phyloP scores from a whole-genome alignment of 2,329 filamentous ascomycete species.

The Aspergillus tanneri region DNA sequence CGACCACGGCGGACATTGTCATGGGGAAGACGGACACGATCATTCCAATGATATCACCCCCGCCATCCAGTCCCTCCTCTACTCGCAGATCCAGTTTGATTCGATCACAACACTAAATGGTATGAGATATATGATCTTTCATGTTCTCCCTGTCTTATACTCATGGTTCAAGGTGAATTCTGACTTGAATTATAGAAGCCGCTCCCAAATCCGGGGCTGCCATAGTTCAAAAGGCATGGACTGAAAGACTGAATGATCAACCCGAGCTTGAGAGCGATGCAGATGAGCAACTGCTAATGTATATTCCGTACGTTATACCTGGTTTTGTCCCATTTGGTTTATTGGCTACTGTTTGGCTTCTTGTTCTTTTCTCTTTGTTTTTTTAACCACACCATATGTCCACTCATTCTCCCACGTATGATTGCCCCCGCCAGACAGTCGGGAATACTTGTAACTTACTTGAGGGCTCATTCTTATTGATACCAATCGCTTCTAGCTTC shows the following conservation, averaged over 20 bases:
- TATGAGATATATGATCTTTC: constrained; percentile 12
- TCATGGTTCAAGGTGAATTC: not conserved
- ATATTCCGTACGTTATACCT: constrained; percentile 68
- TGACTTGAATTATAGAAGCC: constrained; percentile 49
- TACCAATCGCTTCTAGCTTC: constrained; percentile 59
- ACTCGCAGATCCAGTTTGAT: constrained; percentile 88
- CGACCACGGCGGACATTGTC: constrained; percentile 46
- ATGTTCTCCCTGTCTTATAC: not conserved
- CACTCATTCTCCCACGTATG: constrained; percentile 24
- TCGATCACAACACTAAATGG: constrained; percentile 80
- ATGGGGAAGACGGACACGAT: constrained; percentile 66
- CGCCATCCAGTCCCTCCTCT: constrained; percentile 84
- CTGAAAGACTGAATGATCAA: constrained; percentile 66
- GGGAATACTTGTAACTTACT: too few species aligned
- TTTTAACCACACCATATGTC: constrained; percentile 27
- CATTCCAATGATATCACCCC: constrained; percentile 91
- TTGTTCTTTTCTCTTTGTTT: not conserved
- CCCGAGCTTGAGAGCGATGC: constrained; percentile 82
- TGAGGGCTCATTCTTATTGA: too few species aligned
- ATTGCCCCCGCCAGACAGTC: too few species aligned
- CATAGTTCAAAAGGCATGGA: constrained; percentile 89
- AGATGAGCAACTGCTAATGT: constrained; percentile 92
- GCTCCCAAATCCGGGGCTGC: constrained; percentile 65
- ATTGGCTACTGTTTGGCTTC: not conserved
- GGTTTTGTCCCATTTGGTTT: not conserved